Percentiles rank a stretch among this genome's conserved stretches.
Conservation (phyloP, 2,329 filamentous ascomycete genomes). For the Allantophomopsis lycopodina region DNA sequence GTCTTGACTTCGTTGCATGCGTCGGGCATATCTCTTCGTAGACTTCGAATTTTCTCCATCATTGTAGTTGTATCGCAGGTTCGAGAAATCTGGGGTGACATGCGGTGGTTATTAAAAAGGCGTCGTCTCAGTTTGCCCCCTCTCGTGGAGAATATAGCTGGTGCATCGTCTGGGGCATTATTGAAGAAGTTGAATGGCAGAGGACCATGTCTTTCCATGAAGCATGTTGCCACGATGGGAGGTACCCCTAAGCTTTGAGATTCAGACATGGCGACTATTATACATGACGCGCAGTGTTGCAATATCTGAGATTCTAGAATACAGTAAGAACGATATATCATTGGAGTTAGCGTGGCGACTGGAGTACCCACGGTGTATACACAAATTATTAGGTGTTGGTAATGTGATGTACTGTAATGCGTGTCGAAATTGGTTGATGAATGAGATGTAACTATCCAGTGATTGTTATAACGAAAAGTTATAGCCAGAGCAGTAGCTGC, state of each 20-base stretch:
- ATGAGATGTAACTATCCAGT: no score
- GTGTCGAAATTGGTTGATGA: no score
- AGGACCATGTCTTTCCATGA: not conserved
- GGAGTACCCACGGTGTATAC: no score
- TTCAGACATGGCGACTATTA: not conserved
- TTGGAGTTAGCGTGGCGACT: not conserved
- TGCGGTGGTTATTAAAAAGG: slow-evolving; percentile 1
- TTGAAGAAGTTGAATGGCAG: slow-evolving; percentile 4
- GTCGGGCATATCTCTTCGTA: slow-evolving; percentile 6
- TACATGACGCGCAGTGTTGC: not conserved
- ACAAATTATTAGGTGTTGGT: no score
- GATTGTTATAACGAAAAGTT: no score
- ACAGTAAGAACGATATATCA: not conserved
- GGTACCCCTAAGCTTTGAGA: not conserved
- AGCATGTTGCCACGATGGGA: not conserved
- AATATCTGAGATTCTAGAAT: not conserved
- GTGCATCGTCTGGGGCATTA: slow-evolving; percentile 3
- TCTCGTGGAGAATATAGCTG: slow-evolving; percentile 10
- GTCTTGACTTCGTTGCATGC: slow-evolving; percentile 3
- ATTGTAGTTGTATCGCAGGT: slow-evolving; percentile 5
- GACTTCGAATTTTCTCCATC: slow-evolving; percentile 2
- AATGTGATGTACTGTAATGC: no score
- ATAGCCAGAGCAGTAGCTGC: no score
- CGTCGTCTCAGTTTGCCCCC: slow-evolving; percentile 4
- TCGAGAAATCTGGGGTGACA: slow-evolving; percentile 3